phyloP scores from a whole-genome alignment of 2,329 filamentous ascomycete species.

The Anthostomella pinea region DNA sequence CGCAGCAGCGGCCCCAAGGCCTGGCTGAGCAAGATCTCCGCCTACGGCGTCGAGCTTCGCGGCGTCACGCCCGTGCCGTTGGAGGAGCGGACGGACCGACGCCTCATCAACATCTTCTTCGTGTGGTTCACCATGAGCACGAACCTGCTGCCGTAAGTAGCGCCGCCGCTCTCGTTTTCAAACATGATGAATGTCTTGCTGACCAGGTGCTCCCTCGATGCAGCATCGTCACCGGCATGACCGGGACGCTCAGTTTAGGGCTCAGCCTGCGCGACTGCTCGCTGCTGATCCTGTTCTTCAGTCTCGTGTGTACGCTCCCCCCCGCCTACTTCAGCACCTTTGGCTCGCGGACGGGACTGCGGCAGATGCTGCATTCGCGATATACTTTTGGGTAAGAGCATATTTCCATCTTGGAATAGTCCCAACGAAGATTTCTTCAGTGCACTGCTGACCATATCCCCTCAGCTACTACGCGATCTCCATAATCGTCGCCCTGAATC shows the following conservation, averaged over 20 bases:
- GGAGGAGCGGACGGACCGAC: constrained; percentile 28
- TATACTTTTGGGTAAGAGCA: constrained; percentile 62
- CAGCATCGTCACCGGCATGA: constrained; percentile 62
- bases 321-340: constrained; percentile 57
- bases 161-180: neutral
- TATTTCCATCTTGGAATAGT: too few relatives aligned
- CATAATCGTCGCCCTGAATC: constrained; percentile 59
- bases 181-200: constrained; percentile 1
- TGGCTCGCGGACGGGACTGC: constrained; percentile 60
- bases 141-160: constrained; percentile 25
- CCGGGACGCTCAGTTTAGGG: constrained; percentile 54
- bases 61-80: constrained; percentile 28
- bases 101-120: too few relatives aligned
- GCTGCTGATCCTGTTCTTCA: constrained; percentile 63
- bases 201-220: constrained; percentile 10
- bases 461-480: too few relatives aligned
- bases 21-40: too few relatives aligned
- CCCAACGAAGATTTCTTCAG: too few relatives aligned
- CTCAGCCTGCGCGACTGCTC: constrained; percentile 54
- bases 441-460: too few relatives aligned
- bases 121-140: too few relatives aligned
- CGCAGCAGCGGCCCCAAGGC: too few relatives aligned
- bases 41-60: constrained; percentile 27
- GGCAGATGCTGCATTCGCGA: constrained; percentile 65
- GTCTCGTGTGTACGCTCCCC: constrained; percentile 49